These are phyloP conservation scores for Selaginella moellendorffii DNA, from an alignment of 75 land plant species.

Conservation along the genomic window DNA sequence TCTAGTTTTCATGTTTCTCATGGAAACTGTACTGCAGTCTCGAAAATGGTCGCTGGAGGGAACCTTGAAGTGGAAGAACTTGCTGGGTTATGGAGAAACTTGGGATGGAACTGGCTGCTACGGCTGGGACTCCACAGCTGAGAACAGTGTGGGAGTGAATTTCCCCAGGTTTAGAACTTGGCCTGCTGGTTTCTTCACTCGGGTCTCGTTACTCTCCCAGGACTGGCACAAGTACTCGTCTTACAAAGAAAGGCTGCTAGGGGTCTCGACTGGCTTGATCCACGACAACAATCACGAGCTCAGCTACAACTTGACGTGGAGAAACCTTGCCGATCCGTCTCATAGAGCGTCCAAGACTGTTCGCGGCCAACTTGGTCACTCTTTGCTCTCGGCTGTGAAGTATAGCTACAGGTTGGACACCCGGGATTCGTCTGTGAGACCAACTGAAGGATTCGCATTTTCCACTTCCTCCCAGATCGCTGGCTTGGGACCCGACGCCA, in stretches of 20 bases:
- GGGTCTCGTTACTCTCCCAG: conserved; percentile 33
- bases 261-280: conserved; percentile 65
- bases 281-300: conserved; percentile 48
- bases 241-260: conserved; percentile 60
- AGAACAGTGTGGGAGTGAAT: conserved; percentile 60
- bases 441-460: conserved; percentile 74
- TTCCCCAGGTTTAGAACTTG: conserved; percentile 66
- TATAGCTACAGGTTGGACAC: conserved; percentile 69
- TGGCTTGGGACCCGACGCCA: conserved; percentile 66
- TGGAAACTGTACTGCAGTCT: conserved; percentile 58
- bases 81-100: conserved; percentile 77
- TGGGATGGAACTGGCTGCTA: conserved; percentile 74
- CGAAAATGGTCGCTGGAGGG: conserved; percentile 75
- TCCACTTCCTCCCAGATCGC: conserved; percentile 54
- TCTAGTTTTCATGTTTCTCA: too few species aligned
- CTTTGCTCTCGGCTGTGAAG: conserved; percentile 62
- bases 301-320: conserved; percentile 72
- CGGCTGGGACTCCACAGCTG: conserved; percentile 68
- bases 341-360: conserved; percentile 50
- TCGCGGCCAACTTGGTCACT: conserved; percentile 74
- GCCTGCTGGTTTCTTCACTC: conserved; percentile 38
- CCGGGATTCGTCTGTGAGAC: conserved; percentile 63
- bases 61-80: conserved; percentile 64
- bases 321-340: conserved; percentile 64
- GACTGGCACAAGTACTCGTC: conserved; percentile 89